Base-by-base conservation (phyloP, 192 early-diverging fungal genomes). In the Coemansia sp. region DNA sequence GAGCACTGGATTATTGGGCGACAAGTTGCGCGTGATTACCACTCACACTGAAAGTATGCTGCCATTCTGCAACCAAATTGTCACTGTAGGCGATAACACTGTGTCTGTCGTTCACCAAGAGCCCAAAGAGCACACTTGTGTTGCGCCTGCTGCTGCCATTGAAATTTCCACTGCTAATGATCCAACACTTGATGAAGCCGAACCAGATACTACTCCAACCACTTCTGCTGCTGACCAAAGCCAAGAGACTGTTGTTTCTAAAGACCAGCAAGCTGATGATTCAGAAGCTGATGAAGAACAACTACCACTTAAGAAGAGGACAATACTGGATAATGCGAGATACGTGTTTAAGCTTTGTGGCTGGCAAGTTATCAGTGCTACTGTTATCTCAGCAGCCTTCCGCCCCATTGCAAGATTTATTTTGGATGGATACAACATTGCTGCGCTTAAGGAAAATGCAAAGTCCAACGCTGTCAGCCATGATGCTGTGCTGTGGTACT, bases 371-470 rank as follows among this genome's bases (percentile, higher is more conserved):
- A 25, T 49, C 14, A 11, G 4, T 24, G 14, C 46, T 12, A 11
- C 12, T 25, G 20, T 49, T 12, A 9, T 49, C 10, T 8, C 46
- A 7, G 46, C 22, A 25, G 7, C 20, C 8, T 49, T 49, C 22
- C 20, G 10, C 8, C 73, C 73, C 5, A 45, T 74, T 1, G 25
- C 41, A 6, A 61, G 40, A 17, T 74, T 65, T 47, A 27, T 74
- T 35, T 65, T 74, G 56, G 66, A 74, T 24, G 73, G 73, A 4
- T 65, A 68, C 43, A 56, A 64, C 11, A 38, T 74, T 31, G 58
- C 41, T 1, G 60, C 73, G 27, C 47, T 74, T 4, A 62, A 54
- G 25, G 22, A 27, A 11, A 64, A 54, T 15, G 29, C 17, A 24
- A 40, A 53, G 11, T 49, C 46, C 9, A 24, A 29, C 32, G 45